phyloP scores from a whole-genome alignment of 805 yeast species.

The Ogataea naganishii region DNA sequence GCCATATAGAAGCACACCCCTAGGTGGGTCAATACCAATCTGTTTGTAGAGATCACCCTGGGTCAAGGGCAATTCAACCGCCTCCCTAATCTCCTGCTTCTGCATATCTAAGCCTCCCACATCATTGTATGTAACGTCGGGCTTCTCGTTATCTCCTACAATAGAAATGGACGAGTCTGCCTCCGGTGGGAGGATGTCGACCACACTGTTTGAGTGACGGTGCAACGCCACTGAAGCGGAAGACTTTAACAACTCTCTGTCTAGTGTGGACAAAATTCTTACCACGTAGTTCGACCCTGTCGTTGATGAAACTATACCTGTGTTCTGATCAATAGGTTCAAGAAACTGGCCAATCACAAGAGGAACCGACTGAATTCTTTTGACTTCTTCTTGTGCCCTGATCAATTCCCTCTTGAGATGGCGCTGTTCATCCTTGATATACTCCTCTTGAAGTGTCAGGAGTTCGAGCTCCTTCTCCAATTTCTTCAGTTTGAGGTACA shows the following conservation, averaged over 20 bases:
- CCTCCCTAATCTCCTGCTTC: conserved; percentile 97
- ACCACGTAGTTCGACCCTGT: conserved; percentile 98
- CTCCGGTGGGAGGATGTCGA: conserved; percentile 96
- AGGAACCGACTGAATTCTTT: conserved; percentile 95
- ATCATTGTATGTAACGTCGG: conserved; percentile 90
- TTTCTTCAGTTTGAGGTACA: conserved; percentile 76
- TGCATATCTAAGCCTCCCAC: conserved; percentile 99
- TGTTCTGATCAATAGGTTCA: conserved; percentile 93
- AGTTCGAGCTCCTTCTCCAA: conserved; percentile 87
- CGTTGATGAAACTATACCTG: conserved; percentile 95
- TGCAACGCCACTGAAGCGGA: conserved; percentile 95
- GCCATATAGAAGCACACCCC: conserved; percentile 96
- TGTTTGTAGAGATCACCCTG: conserved; percentile 95
- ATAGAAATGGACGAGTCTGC: conserved; percentile 95
- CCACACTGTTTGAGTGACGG: conserved; percentile 96
- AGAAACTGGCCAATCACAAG: conserved; percentile 96
- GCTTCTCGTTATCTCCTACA: conserved; percentile 89
- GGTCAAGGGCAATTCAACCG: conserved; percentile 92
- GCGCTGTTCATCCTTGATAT: conserved; percentile 96
- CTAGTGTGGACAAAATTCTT: conserved; percentile 87
- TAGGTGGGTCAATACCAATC: conserved; percentile 98
- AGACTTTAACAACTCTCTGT: conserved; percentile 88
- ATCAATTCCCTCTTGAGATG: conserved; percentile 89
- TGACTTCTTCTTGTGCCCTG: conserved; percentile 97
- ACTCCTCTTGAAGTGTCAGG: conserved; percentile 83